These are phyloP conservation scores for Oryza rufipogon DNA, from an alignment of 176 grass and related monocot species.

Conservation along the genomic window DNA sequence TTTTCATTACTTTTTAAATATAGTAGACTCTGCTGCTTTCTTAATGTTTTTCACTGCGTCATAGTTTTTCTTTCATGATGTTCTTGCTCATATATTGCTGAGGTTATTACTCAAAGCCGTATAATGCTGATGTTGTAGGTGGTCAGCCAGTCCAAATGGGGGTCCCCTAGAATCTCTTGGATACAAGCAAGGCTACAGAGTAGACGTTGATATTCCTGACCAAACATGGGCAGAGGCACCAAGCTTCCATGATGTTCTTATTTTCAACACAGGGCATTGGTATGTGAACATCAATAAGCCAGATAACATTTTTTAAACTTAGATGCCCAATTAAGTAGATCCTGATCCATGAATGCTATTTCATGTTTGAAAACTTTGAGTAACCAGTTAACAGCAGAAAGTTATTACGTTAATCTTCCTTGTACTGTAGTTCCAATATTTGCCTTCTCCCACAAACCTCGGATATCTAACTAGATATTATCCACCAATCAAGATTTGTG, in stretches of 20 bases:
- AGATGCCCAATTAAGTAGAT: neutral
- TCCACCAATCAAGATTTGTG: slow-evolving; percentile 3
- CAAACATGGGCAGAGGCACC: slow-evolving; percentile 78
- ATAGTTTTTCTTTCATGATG: neutral
- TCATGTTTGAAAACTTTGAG: neutral
- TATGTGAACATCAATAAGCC: slow-evolving; percentile 21
- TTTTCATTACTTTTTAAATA: slow-evolving; percentile 2
- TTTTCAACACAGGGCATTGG: slow-evolving; percentile 98
- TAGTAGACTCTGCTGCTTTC: neutral
- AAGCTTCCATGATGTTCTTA: slow-evolving; percentile 88
- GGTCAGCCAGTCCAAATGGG: slow-evolving; percentile 65
- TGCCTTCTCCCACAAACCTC: neutral
- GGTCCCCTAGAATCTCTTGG: slow-evolving; percentile 84
- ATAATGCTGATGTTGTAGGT: slow-evolving; percentile 47
- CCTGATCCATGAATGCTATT: neutral
- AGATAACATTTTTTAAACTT: neutral
- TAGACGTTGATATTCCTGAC: slow-evolving; percentile 89
- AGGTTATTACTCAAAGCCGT: slow-evolving; percentile 8
- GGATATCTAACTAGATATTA: neutral
- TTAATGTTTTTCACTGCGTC: neutral
- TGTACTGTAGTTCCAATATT: neutral
- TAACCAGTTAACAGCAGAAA: slow-evolving; percentile 11
- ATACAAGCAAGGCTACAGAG: slow-evolving; percentile 84
- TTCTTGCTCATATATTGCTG: neutral
- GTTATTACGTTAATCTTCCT: neutral